Percentiles rank a stretch among this genome's conserved stretches.
These are phyloP conservation scores for Pichia heedii DNA, from an alignment of 805 yeast genomes.

Conservation along the genomic window DNA sequence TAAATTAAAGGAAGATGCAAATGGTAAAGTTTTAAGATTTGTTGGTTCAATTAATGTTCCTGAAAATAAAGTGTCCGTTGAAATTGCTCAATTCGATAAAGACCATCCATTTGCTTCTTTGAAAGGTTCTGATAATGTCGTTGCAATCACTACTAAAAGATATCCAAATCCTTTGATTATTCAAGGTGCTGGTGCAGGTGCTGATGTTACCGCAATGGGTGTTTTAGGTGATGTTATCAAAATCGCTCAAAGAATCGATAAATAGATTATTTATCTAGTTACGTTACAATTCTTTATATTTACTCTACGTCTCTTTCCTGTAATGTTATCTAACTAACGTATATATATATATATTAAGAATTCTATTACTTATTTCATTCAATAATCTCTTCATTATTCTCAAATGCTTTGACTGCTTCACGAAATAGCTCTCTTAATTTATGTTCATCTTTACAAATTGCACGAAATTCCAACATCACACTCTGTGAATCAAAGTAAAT, in stretches of 20 bases:
- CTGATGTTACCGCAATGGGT: conserved; percentile 64
- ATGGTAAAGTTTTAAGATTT: conserved; percentile 83
- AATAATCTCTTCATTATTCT: conserved; percentile 19
- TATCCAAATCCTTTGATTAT: conserved; percentile 87
- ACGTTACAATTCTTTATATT: background rate
- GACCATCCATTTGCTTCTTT: conserved; percentile 95
- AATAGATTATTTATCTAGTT: conserved; percentile 16
- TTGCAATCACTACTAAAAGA: conserved; percentile 85
- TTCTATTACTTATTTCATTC: too few species aligned
- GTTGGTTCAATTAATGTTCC: conserved; percentile 85
- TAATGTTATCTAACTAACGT: too few species aligned
- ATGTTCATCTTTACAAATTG: conserved; percentile 46
- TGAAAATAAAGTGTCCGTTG: conserved; percentile 66
- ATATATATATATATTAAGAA: too few species aligned
- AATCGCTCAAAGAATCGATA: conserved; percentile 76
- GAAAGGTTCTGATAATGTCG: conserved; percentile 93
- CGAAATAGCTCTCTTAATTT: conserved; percentile 44
- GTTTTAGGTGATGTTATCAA: conserved; percentile 90
- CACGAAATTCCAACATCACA: conserved; percentile 61
- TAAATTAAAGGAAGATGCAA: conserved; percentile 71
- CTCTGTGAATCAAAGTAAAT: conserved; percentile 56
- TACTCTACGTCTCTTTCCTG: too few species aligned
- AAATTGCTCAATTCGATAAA: conserved; percentile 74
- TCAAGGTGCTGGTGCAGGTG: conserved; percentile 96
- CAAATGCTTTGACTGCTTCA: conserved; percentile 47